These are phyloP conservation scores for Fraxinus platypoda DNA, from an alignment of 305 asterid species.

Conservation along the genomic window DNA sequence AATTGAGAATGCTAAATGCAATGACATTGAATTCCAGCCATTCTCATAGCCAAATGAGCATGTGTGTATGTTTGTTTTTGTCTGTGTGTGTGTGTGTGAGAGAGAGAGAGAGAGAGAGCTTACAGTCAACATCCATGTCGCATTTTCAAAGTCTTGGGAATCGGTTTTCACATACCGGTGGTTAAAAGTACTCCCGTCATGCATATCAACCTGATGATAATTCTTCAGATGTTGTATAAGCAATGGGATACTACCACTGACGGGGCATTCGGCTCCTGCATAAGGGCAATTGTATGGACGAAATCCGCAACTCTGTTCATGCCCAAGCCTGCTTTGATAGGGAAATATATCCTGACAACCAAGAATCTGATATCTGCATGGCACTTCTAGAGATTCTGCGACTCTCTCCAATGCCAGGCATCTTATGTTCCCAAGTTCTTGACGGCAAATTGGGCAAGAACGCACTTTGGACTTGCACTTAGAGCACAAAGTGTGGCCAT, in stretches of 20 bases:
- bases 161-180: conserved; percentile 46
- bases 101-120: conserved; percentile 22
- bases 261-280: conserved; percentile 43
- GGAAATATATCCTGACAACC: conserved; percentile 49
- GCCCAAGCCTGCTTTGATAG: conserved; percentile 37
- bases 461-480: conserved; percentile 40
- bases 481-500: conserved; percentile 49
- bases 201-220: conserved; percentile 50
- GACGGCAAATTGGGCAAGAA: conserved; percentile 45
- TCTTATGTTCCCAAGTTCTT: conserved; percentile 49
- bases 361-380: conserved; percentile 35
- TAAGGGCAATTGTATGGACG: conserved; percentile 49
- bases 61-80: neutral
- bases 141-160: conserved; percentile 46
- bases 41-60: neutral
- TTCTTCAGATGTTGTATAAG: conserved; percentile 42
- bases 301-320: conserved; percentile 42
- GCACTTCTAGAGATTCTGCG: conserved; percentile 48
- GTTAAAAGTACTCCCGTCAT: conserved; percentile 43
- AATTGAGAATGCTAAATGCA: neutral
- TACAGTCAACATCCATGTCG: conserved; percentile 54
- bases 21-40: neutral
- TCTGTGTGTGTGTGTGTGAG: neutral
- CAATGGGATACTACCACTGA: conserved; percentile 36
- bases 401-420: conserved; percentile 49